Evolutionary conservation across 176 grass and related monocot species (phyloP), one percentile per base, ranked within the genome.

Genomic region (Bolboschoenus planiculmis): DNA sequence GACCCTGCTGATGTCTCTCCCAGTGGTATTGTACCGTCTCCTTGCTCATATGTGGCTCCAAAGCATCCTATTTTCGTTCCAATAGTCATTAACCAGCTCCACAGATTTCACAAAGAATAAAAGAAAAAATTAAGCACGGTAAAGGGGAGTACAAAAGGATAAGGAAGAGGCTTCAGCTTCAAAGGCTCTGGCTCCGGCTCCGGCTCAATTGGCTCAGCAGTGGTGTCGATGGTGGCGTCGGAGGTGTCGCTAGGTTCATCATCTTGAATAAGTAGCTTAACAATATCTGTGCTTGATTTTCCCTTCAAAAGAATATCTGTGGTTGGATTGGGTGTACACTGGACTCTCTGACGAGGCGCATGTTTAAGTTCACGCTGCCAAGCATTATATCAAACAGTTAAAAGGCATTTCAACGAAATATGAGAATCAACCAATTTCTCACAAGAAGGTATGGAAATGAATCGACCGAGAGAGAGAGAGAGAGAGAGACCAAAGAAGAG

Each of bases 21-120:
- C 92, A 97, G 60, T 97, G 95, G 82, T 88, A 83, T 54, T 87
- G 81, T 67, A 94, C 71, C 15, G 90, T 91, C 75, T 94, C 90
- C 51, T 82, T 88, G 86, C 94, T 97, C 79, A 97, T 89, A 85
- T 94, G 84, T 2, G 94, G 94, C 80, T 97, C 94, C 58, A 94
- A 80, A 31, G 94, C 84, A 86, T 90, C 75, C 92, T 97, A n/a
- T 47, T 64, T 58, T 61, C 14, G 10, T 33, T 80, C 42, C 21
- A 58, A 80, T 43, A 39, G 42, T 60, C 10, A 80, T 6, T 42
- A 57, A 56, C 14, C 23, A 66, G 58, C 8, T 14, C 61, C 10
- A 65, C 15, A 65, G 80, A 43, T 42, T 82, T 65, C 15, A 81
- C 13, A 4, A 40, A 80, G 18, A 37, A 56, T 37, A n/a, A 56